These are phyloP conservation scores for Pythium pyrilobum DNA, from an alignment of 352 stramenopile species.

Conservation along the genomic window DNA sequence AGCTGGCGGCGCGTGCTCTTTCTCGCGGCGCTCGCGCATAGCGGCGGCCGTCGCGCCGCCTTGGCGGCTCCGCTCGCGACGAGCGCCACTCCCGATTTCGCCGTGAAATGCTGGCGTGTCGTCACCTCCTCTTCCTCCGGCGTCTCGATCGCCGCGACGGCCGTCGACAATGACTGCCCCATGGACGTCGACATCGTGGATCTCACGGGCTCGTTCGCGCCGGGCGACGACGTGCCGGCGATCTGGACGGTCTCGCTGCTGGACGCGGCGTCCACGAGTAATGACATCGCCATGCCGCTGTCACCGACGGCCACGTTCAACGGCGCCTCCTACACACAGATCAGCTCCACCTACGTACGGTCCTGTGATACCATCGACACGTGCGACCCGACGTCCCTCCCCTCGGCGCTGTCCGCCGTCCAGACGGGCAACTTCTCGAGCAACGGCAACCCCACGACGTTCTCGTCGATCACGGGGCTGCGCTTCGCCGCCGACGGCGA, in stretches of 20 bases:
- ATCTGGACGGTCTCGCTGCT: constrained; percentile 38
- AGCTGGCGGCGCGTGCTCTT: background rate
- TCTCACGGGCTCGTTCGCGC: constrained; percentile 27
- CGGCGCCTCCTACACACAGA: constrained; percentile 14
- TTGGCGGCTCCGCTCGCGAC: too few species aligned
- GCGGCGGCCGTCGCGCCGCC: too few species aligned
- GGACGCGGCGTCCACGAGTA: constrained; percentile 16
- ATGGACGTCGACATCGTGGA: constrained; percentile 26
- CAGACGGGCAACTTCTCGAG: constrained; percentile 45
- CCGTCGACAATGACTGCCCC: background rate
- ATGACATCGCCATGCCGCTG: constrained; percentile 40
- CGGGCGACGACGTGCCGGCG: constrained; percentile 35
- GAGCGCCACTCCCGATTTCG: background rate
- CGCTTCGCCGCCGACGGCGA: constrained; percentile 27
- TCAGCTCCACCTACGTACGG: constrained; percentile 39
- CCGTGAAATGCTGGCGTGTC: constrained; percentile 15
- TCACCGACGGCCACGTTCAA: constrained; percentile 24
- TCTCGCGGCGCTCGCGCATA: background rate
- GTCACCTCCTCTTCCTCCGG: background rate
- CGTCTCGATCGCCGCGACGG: background rate
- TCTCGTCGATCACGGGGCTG: constrained; percentile 33
- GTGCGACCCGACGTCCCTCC: constrained; percentile 29
- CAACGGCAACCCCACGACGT: constrained; percentile 24
- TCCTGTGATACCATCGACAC: constrained; percentile 25
- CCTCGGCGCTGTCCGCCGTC: constrained; percentile 16